Evolutionary conservation across 1,284 basidiomycete species (phyloP).

Genomic region (Sparassis latifolia): DNA sequence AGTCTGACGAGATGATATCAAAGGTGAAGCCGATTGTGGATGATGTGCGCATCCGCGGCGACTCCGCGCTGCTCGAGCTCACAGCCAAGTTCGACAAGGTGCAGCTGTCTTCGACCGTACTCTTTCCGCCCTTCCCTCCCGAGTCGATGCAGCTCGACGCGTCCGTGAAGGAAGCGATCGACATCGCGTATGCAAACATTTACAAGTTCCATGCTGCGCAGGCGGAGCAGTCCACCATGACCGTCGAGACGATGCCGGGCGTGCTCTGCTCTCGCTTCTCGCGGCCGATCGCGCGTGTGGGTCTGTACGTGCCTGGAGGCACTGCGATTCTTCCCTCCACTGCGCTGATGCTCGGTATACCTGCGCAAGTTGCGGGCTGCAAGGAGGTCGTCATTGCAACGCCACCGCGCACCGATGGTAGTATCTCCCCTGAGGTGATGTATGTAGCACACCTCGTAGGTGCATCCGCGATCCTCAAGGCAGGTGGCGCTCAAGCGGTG

Average conservation of each 20-base stretch:
- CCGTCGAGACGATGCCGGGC: constrained; percentile 97
- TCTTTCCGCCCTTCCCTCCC: constrained; percentile 62
- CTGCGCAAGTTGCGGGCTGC: constrained; percentile 96
- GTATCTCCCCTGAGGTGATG: constrained; percentile 90
- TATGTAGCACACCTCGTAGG: constrained; percentile 89
- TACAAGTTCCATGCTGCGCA: constrained; percentile 88
- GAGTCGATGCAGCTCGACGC: constrained; percentile 55
- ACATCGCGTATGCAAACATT: constrained; percentile 91
- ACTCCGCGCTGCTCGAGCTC: constrained; percentile 82
- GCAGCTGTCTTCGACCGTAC: constrained; percentile 53
- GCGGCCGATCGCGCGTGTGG: constrained; percentile 90
- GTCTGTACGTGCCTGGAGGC: constrained; percentile 96
- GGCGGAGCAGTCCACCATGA: constrained; percentile 61
- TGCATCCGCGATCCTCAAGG: constrained; percentile 84
- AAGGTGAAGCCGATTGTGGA: constrained; percentile 96
- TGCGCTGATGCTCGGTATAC: constrained; percentile 96
- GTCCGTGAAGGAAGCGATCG: constrained; percentile 78
- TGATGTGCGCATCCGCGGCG: constrained; percentile 79
- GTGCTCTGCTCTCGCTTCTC: constrained; percentile 94
- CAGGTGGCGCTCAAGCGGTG: constrained; percentile 97
- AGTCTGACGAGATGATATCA: constrained; percentile 90
- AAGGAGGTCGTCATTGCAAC: constrained; percentile 91
- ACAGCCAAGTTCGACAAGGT: constrained; percentile 93
- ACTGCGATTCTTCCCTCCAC: constrained; percentile 96
- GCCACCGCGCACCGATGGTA: constrained; percentile 87